Conservation (phyloP, 805 yeast genomes). For the Scheffersomyces amazonensis region DNA sequence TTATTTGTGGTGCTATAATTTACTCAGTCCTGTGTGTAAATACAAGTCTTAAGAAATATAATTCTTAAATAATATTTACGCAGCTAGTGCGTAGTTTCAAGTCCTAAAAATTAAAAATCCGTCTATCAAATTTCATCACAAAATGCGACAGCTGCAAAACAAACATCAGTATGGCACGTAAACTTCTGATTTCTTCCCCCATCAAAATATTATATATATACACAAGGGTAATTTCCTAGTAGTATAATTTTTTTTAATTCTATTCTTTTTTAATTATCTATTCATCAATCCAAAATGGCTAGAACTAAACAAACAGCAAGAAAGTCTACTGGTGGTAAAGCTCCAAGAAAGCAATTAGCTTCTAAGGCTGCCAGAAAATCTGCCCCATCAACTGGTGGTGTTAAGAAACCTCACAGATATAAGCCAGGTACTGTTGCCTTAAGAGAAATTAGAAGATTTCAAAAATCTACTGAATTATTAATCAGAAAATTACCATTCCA, state of each 20-base stretch:
- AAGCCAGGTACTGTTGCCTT: slow-evolving; percentile 53
- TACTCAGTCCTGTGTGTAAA: slow-evolving; percentile 1
- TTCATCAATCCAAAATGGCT: slow-evolving; percentile 31
- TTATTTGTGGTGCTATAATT: slow-evolving; percentile 1
- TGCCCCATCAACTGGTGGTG: slow-evolving; percentile 50
- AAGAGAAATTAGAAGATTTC: slow-evolving; percentile 52
- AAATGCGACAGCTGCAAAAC: too few species aligned
- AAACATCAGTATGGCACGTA: too few species aligned
- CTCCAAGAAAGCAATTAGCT: slow-evolving; percentile 51
- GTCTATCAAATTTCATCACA: too few species aligned
- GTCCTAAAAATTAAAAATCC: too few species aligned
- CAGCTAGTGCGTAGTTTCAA: too few species aligned
- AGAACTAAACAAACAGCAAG: slow-evolving; percentile 52
- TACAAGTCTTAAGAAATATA: too few species aligned
- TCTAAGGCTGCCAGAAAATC: slow-evolving; percentile 52
- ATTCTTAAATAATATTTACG: too few species aligned
- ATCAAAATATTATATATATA: not conserved
- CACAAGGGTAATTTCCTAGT: not conserved
- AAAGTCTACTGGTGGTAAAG: slow-evolving; percentile 52
- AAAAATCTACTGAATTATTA: slow-evolving; percentile 46
- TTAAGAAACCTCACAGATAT: slow-evolving; percentile 51
- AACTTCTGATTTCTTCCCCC: not conserved
- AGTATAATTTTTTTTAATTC: not conserved
- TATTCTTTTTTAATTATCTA: slow-evolving; percentile 1
- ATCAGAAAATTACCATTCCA: slow-evolving; percentile 51